These are phyloP conservation scores for Diplotaxis tenuifolia DNA, from an alignment of 345 rosid genomes.

Conservation along the genomic window DNA sequence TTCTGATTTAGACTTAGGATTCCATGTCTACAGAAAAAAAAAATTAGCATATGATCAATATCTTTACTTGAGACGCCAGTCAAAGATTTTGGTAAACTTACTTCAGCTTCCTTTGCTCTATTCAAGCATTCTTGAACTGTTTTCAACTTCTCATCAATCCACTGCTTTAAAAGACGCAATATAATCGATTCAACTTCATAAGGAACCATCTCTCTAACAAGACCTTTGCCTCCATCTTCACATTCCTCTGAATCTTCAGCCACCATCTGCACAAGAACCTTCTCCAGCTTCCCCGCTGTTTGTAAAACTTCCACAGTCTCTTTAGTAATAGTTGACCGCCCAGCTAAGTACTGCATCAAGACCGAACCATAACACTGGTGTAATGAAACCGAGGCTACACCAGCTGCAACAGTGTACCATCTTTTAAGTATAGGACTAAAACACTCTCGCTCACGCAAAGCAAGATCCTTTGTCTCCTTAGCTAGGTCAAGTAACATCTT, in stretches of 20 bases:
- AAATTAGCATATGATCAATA: not conserved
- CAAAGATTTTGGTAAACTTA: conserved; percentile 29
- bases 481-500: conserved; percentile 59
- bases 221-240: conserved; percentile 94
- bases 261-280: no score
- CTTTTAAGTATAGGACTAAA: conserved; percentile 70
- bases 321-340: conserved; percentile 39
- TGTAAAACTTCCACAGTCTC: conserved; percentile 59
- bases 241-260: conserved; percentile 74
- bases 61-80: not conserved
- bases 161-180: conserved; percentile 43
- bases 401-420: conserved; percentile 62
- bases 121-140: conserved; percentile 44
- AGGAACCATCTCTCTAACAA: no score
- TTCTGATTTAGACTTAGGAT: conserved; percentile 84
- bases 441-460: no score
- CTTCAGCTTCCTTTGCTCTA: conserved; percentile 77
- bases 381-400: conserved; percentile 61
- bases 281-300: no score
- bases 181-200: no score
- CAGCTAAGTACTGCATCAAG: conserved; percentile 67
- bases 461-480: conserved; percentile 68
- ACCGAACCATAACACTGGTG: no score
- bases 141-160: conserved; percentile 60
- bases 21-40: conserved; percentile 62